Evolutionary conservation across 2,329 filamentous ascomycete species (phyloP).

Genomic region (Chalaropsis ovoidea): DNA sequence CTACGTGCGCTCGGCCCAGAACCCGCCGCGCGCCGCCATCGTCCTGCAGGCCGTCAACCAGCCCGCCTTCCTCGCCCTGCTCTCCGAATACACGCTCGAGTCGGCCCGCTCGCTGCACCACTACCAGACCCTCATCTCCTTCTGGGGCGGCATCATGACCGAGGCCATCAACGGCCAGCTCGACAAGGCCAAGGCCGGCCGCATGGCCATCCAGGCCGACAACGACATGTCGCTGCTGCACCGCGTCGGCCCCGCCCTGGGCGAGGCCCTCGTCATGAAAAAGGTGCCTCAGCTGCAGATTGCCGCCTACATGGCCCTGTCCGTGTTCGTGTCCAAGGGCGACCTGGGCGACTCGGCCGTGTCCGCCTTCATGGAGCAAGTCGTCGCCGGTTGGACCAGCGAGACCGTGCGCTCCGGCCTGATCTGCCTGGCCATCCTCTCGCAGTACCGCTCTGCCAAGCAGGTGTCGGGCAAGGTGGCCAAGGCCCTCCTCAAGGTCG

Average conservation of each 20-base stretch:
- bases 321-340: constrained; percentile 75
- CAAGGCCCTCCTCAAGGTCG: constrained; percentile 56
- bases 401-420: constrained; percentile 65
- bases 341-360: constrained; percentile 67
- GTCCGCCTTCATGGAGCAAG: constrained; percentile 81
- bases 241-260: constrained; percentile 56
- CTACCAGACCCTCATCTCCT: constrained; percentile 67
- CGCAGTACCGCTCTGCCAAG: constrained; percentile 64
- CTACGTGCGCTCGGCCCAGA: constrained; percentile 67
- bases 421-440: constrained; percentile 69
- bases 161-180: constrained; percentile 78
- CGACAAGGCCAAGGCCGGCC: constrained; percentile 64
- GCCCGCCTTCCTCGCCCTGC: constrained; percentile 58
- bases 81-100: constrained; percentile 71
- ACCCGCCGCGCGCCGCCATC: constrained; percentile 68
- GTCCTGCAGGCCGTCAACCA: constrained; percentile 77
- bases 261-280: constrained; percentile 65
- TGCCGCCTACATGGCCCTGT: constrained; percentile 82
- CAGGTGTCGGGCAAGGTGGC: constrained; percentile 60
- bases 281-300: constrained; percentile 70
- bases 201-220: constrained; percentile 63
- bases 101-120: constrained; percentile 62
- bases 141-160: constrained; percentile 82
- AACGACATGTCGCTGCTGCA: constrained; percentile 71
- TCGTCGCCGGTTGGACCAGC: constrained; percentile 63